These are phyloP conservation scores for Persicaria tinctoria DNA, from an alignment of 148 eudicot genomes.

Conservation along the genomic window DNA sequence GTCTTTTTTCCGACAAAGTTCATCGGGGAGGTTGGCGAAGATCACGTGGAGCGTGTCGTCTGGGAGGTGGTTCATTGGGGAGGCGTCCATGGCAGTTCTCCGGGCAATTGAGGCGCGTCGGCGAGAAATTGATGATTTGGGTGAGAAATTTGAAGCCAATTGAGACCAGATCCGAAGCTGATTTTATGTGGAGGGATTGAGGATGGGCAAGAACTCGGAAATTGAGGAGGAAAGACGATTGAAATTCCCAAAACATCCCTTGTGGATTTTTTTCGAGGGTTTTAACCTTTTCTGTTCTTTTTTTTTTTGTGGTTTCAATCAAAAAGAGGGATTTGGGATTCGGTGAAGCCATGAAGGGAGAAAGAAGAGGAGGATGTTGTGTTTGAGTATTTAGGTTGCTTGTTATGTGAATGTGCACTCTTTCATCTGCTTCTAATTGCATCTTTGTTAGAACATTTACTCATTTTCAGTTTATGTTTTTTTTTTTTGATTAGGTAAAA, in stretches of 20 bases:
- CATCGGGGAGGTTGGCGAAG: conserved; percentile 42
- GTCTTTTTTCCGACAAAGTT: no score
- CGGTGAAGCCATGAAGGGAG: no score
- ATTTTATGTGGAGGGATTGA: neutral
- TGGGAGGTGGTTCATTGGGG: conserved; percentile 49
- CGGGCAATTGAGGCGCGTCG: neutral
- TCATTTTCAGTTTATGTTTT: no score
- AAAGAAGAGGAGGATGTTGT: no score
- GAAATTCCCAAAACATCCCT: neutral
- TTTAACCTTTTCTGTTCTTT: neutral
- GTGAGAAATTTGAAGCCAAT: neutral
- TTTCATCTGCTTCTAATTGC: no score
- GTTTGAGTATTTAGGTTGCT: no score
- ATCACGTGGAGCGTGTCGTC: conserved; percentile 63
- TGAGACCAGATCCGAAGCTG: neutral
- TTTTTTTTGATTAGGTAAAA: no score
- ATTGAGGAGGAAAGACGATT: neutral
- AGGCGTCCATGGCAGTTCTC: conserved; percentile 22
- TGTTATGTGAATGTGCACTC: no score
- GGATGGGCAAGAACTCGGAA: neutral
- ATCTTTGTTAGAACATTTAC: no score
- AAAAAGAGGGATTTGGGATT: neutral
- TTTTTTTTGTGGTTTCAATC: neutral
- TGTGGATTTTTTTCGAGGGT: neutral
- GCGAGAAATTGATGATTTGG: neutral